Base-by-base conservation (phyloP, 2,329 filamentous ascomycete species). In the Aspergillus ochraceoroseus region DNA sequence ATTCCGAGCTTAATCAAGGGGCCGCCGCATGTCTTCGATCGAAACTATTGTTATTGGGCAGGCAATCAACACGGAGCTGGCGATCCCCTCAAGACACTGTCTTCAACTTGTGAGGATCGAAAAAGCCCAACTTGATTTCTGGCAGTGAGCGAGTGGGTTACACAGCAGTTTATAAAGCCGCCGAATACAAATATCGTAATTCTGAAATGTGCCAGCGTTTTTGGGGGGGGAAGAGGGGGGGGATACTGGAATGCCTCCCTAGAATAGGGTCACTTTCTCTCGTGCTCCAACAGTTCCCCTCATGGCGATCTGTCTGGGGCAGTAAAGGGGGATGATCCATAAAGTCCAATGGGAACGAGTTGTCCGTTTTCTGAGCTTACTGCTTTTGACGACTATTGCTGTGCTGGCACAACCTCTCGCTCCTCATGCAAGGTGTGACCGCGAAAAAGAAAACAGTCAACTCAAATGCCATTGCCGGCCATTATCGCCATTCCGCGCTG, bases 391-490 rank as follows among this genome's bases (percentile, higher is more conserved):
- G 6, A 22, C 29, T 3, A 23, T 7, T 12, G 18, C 6, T 31
- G 14, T 33, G 28, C 17, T 20, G 15, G 18, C 12, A 17, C 13
- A 22, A 7, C 5, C n/a, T 33, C 14, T 32, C 18, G 8, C 37
- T 32, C 9, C 25, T 18, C 7, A 40, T 36, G 41, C 41, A 44
- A 36, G 36, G 41, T 29, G 31, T 19, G 19, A n/a, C 17, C 12
- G 18, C 7, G 25, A 18, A 35, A 35, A 40, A 41, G 22, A 15
- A 44, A 41, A 17, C 15, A 27, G 14, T 18, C 14, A 20, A 36
- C 17, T 36, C 31, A 28, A 40, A 31, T 4, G 13, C 19, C 25
- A 7, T 20, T 11, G 13, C 32, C 20, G 17, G 32, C n/a, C 31
- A 41, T 26, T 9, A 33, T 23, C 31, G 13, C 31, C 18, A 19